A percentile compares a stretch with the other conserved stretches of the same genome.
Conservation (phyloP, 306 rosid species). For the Arachis stenosperma region DNA sequence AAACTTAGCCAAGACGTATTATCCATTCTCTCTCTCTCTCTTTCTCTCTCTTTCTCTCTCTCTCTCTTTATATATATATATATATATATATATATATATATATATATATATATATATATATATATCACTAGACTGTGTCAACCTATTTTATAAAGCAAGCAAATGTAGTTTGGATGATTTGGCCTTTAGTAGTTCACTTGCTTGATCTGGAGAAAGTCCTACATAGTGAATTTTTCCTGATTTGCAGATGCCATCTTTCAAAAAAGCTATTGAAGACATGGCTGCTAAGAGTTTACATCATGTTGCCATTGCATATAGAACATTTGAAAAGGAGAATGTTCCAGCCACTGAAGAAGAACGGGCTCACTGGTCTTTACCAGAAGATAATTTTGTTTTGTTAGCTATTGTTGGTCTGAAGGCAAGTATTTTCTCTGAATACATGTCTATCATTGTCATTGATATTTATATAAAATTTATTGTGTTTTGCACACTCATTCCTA, state of each 20-base stretch:
- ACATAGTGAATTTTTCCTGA: constrained; percentile 14
- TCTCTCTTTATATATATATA: too few relatives aligned
- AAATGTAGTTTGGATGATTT: constrained; percentile 2
- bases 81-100: too few relatives aligned
- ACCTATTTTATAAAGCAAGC: constrained; percentile 8
- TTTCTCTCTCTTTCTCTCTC: background rate
- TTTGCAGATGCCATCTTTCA: constrained; percentile 61
- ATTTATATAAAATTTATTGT: constrained; percentile 11
- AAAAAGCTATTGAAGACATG: constrained; percentile 85
- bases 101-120: too few relatives aligned
- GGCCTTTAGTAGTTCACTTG: background rate
- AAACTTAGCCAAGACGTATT: background rate
- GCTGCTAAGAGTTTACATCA: constrained; percentile 81
- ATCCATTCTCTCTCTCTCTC: background rate
- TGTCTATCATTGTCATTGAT: background rate
- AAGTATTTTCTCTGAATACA: constrained; percentile 23
- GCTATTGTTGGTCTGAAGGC: constrained; percentile 98
- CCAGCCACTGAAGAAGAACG: constrained; percentile 74
- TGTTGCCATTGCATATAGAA: constrained; percentile 90
- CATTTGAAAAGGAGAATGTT: constrained; percentile 58
- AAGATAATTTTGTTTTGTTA: constrained; percentile 75
- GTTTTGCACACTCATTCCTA: background rate
- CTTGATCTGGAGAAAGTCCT: background rate
- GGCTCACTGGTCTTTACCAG: constrained; percentile 86
- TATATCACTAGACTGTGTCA: constrained; percentile 1